phyloP scores from a whole-genome alignment of 2,329 filamentous ascomycete genomes.

The Leptographium galeiforme region DNA sequence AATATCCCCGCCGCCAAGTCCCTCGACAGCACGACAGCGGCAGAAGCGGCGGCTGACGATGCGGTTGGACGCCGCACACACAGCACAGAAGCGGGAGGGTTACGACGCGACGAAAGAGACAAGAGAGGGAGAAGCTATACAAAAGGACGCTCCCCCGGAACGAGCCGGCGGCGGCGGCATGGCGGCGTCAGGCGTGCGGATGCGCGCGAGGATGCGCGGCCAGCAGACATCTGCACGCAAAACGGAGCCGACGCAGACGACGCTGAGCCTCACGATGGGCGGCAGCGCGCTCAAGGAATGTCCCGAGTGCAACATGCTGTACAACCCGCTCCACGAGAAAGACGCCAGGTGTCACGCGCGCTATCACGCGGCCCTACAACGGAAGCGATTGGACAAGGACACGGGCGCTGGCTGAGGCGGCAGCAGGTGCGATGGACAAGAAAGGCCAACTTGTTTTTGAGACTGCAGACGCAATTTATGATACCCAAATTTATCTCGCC shows the following conservation, averaged over 20 bases:
- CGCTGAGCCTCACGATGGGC: constrained; percentile 23
- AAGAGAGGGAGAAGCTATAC: neutral
- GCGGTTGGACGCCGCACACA: constrained; percentile 2
- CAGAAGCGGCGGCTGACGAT: constrained; percentile 11
- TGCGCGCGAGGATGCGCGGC: constrained; percentile 5
- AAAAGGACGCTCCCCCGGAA: neutral
- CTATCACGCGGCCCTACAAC: constrained; percentile 17
- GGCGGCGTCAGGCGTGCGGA: constrained; percentile 3
- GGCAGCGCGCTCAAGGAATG: constrained; percentile 21
- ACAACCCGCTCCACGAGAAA: constrained; percentile 29
- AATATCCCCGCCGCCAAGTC: constrained; percentile 4
- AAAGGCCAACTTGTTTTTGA: neutral
- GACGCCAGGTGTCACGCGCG: constrained; percentile 27
- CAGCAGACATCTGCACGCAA: neutral
- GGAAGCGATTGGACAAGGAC: constrained; percentile 6
- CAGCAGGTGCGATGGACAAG: too few relatives aligned
- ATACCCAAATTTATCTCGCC: neutral
- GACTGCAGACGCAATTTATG: neutral
- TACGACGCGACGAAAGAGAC: neutral
- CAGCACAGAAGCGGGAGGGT: neutral
- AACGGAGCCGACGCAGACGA: constrained; percentile 21
- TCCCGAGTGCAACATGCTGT: constrained; percentile 28
- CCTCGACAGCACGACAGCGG: neutral
- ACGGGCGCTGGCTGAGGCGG: neutral
- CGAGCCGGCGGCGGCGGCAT: neutral